Base-by-base conservation (phyloP, 306 rosid genomes). In the Inga leiocalycina region DNA sequence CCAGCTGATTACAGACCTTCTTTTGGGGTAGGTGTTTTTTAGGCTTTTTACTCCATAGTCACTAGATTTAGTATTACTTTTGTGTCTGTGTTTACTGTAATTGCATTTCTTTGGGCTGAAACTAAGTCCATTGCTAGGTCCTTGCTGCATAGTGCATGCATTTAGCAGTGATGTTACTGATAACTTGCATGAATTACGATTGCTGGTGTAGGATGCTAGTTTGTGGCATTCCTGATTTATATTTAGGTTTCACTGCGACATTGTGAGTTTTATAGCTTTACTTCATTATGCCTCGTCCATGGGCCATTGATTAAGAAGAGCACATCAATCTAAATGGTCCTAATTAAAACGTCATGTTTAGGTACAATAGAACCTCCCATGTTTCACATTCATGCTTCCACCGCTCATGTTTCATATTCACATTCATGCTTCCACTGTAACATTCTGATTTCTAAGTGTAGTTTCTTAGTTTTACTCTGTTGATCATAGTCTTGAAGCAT, bases 1-100 rank as follows among this genome's bases (percentile, higher is more conserved):
- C 94, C 92, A 48, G 93, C 93, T 10, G 97, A 93, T 19, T 92
- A 88, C 89, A 86, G 90, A 49, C 97, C 97, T 6, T 88, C 93
- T 51, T 92, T 88, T 20, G 89, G 90, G 89, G 94, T 91, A 88
- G 84, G 56, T 19, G 30, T 34, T 20, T 14, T 35, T 34, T 51
- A 12, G 19, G 54, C n/a, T 24, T 13, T 80, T 51, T 48, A 6
- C 17, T 15, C 10, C 19, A 27, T 30, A 73, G 17, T 73, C 7
- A 30, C 62, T 15, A 13, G 61, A 15, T 46, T 48, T n/a, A 45
- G 35, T 48, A 3, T 48, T 72, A 7, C 13, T 5, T 48, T 73
- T 3, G 13, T 48, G 1, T 16, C 1, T 73, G 19, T 71, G 27
- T 2, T 30, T 51, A 6, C 1, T 51, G 19, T 51, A 41, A 16